phyloP scores from a whole-genome alignment of 371 early-diverging fungal species.

The Mucor saturninus region DNA sequence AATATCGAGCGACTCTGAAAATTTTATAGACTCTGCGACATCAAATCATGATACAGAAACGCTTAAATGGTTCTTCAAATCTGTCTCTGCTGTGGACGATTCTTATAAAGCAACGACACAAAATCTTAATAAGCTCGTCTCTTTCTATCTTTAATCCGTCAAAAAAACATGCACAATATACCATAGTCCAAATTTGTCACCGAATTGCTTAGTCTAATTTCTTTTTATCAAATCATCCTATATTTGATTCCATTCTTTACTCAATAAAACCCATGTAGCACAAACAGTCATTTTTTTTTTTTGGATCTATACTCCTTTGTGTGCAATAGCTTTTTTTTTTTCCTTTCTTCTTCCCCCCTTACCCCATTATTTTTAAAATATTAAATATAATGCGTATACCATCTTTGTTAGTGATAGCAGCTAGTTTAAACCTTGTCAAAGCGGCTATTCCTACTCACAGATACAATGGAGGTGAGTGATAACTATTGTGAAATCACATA shows the following conservation, averaged over 20 bases:
- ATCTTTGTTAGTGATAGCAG: not conserved
- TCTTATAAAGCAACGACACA: conserved; percentile 21
- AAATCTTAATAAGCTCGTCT: conserved; percentile 27
- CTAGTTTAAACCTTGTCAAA: conserved; percentile 3
- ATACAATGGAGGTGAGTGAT: conserved; percentile 24
- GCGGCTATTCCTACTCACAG: conserved; percentile 18
- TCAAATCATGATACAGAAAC: conserved; percentile 8
- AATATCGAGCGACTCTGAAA: not conserved
- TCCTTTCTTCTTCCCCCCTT: not conserved
- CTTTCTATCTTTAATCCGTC: conserved; percentile 21
- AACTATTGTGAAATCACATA: not conserved
- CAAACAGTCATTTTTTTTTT: conserved; percentile 9
- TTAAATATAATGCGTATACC: conserved; percentile 5
- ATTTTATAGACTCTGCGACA: not conserved
- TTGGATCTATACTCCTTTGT: not conserved
- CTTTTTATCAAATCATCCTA: not conserved
- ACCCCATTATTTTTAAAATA: not conserved
- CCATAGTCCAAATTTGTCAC: not conserved
- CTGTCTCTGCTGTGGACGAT: conserved; percentile 13
- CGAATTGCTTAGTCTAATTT: conserved; percentile 3
- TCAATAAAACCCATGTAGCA: not conserved
- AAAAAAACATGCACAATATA: not conserved
- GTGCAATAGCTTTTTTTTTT: conserved; percentile 1
- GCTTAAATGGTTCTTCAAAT: conserved; percentile 19
- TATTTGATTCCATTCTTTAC: no score